phyloP scores from a whole-genome alignment of 2,329 filamentous ascomycete genomes.

The Cyphellophora attinorum region DNA sequence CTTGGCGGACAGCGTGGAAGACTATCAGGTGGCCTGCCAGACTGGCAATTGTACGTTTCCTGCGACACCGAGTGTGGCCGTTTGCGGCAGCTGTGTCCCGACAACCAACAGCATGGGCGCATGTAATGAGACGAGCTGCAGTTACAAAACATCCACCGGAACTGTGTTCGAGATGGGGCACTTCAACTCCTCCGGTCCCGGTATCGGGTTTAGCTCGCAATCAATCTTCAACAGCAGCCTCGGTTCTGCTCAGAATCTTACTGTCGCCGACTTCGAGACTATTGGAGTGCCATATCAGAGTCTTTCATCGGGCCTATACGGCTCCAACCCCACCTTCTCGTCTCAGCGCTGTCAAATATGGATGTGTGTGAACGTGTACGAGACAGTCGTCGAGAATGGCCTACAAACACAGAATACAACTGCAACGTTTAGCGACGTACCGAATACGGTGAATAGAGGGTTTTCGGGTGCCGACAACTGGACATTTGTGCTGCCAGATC shows the following conservation, averaged over 20 bases:
- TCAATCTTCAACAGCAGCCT: too few species aligned
- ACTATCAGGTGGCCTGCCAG: constrained; percentile 4
- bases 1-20: background rate
- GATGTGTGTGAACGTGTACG: constrained; percentile 6
- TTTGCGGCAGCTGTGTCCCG: constrained; percentile 5
- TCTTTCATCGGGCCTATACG: background rate
- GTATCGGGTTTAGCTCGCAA: too few species aligned
- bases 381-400: background rate
- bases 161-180: background rate
- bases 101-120: background rate
- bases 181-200: too few species aligned
- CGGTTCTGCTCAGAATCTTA: too few species aligned
- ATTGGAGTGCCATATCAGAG: constrained; percentile 4
- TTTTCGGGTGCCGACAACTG: too few species aligned
- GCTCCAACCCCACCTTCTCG: background rate
- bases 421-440: too few species aligned
- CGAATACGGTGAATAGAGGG: too few species aligned
- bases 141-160: background rate
- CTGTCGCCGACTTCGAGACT: constrained; percentile 8
- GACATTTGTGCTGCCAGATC: too few species aligned
- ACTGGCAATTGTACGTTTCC: constrained; percentile 10
- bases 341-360: constrained; percentile 5
- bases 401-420: background rate
- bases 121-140: constrained; percentile 1
- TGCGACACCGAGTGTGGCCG: constrained; percentile 6